Percentiles rank a stretch among this genome's conserved stretches.
phyloP scores from a whole-genome alignment of 2,329 filamentous ascomycete species.

The Aspergillus sclerotialis region DNA sequence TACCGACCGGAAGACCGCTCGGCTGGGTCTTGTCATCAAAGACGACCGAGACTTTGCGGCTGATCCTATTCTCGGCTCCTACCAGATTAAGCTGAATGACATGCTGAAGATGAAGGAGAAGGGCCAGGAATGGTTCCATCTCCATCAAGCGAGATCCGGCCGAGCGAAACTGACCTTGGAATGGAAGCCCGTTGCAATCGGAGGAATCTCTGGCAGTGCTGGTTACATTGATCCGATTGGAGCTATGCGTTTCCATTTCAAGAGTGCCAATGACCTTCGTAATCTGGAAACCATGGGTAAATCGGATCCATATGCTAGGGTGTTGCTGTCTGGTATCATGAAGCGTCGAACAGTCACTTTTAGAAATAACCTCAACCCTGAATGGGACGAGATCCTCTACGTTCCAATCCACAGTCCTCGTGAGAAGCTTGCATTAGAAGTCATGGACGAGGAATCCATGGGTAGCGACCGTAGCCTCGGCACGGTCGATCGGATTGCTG shows the following conservation, averaged over 20 bases:
- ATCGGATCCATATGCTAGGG: conserved; percentile 88
- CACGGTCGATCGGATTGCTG: conserved; percentile 62
- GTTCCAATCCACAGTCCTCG: conserved; percentile 78
- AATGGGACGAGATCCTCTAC: conserved; percentile 94
- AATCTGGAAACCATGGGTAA: conserved; percentile 96
- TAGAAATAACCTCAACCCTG: conserved; percentile 89
- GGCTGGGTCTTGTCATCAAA: conserved; percentile 86
- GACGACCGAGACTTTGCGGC: conserved; percentile 80
- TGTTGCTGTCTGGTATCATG: conserved; percentile 82
- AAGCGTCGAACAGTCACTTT: conserved; percentile 92
- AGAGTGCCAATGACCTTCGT: conserved; percentile 71
- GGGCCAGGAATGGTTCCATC: conserved; percentile 93
- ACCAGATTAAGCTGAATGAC: conserved; percentile 92
- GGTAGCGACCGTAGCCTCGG: conserved; percentile 87
- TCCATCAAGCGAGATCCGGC: conserved; percentile 72
- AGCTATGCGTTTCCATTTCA: conserved; percentile 90
- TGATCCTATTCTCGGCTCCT: conserved; percentile 81
- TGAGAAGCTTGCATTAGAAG: conserved; percentile 80
- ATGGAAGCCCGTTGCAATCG: conserved; percentile 90
- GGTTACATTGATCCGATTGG: conserved; percentile 92
- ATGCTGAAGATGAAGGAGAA: conserved; percentile 86
- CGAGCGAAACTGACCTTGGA: conserved; percentile 85
- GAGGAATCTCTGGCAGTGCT: conserved; percentile 67
- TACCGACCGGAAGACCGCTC: conserved; percentile 84
- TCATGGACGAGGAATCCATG: conserved; percentile 93